Evolutionary conservation across 352 stramenopile species (phyloP), one percentile per base, ranked within the genome.

Genomic region (Thraustochytrium striatum): DNA sequence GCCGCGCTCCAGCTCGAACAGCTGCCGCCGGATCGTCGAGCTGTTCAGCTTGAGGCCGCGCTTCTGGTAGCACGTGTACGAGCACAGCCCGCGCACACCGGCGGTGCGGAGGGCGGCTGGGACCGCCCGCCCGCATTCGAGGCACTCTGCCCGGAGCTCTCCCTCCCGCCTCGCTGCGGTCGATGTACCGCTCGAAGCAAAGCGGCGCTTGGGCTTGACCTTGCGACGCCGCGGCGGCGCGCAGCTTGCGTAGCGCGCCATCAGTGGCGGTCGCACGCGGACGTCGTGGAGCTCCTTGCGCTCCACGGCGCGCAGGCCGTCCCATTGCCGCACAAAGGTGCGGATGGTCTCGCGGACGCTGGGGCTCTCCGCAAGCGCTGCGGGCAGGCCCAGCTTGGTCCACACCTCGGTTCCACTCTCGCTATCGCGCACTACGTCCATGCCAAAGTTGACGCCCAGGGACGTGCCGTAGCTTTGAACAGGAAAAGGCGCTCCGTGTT

Each of bases 1-100:
- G 38, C 82, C 82, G 38, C 73, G 57, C 61, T 85, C 82, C 0
- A 83, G 39, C 1, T 47, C 68, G 30, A 84, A 73, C 16, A 83
- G 75, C 59, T 70, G 68, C 7, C 57, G 53, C 21, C 75, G 61
- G 21, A 81, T 68, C 5, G 57, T 39, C 16, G 73, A 83, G 13
- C 52, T 55, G 39, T 65, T 82, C 41, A 72, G 32, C 25, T 61
- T 62, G 21, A 81, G 7, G 16, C 32, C n/a, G 28, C 80, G 50
- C 57, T 83, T 78, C 5, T n/a, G 21, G 19, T 33, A 30, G 70
- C 75, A 83, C 32, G 32, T 65, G 32, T 47, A 79, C 36, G 73
- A 83, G 52, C 81, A 84, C 28, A 83, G 35, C 21, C 35, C 53
- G 9, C 13, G 50, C 33, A 70, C 35, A n/a, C 53, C 35, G 1